Base-by-base conservation (phyloP, 257 asterid genomes). In the Primulina huaijiensis region DNA sequence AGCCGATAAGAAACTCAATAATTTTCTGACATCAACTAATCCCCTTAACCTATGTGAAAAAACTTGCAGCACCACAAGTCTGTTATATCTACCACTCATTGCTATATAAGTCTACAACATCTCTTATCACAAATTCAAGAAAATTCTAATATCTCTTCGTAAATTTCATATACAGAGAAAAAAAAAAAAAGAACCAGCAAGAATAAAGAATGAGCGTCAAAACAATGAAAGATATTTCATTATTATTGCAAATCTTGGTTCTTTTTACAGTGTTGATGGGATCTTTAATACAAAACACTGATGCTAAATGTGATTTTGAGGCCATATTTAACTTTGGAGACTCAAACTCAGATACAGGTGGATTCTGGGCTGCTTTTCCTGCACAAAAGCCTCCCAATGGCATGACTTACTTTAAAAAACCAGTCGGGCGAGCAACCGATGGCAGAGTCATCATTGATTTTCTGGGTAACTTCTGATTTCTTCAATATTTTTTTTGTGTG, bases 321-420 rank as follows among this genome's bases (percentile, higher is more conserved):
- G 95, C 86, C 4, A 88, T 90, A 55, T 90, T 90, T 85, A 86
- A 86, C 67, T 90, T 90, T 31, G 96, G 96, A 11, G 93, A 90
- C 82, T 90, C 96, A 5, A 90, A 90, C 59, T 72, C 96, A 0
- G 95, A 90, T 37, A 86, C 93, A 0, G 96, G 96, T 52, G 95
- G 96, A 23, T 90, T 90, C 21, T 88, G 82, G 77, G 85, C 96
- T 37, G 97, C 95, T 58, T 91, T 91, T 34, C 96, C 96, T 17
- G 72, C 93, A 4, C 85, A 82, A 73, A 62, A 71, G 14, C 80
- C 74, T 3, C 97, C 97, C 4, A 61, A 76, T 62, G 95, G 97
- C 71, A 89, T 86, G 92, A 91, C 95, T 43, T 91, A 80, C 79
- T 91, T 91, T 85, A 80, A 80, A 12, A 91, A 63, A 67, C 95